Percentiles rank a stretch among this genome's conserved stretches.
Conservation (phyloP, 1,139 yeast genomes). For the Diutina siamensis region DNA sequence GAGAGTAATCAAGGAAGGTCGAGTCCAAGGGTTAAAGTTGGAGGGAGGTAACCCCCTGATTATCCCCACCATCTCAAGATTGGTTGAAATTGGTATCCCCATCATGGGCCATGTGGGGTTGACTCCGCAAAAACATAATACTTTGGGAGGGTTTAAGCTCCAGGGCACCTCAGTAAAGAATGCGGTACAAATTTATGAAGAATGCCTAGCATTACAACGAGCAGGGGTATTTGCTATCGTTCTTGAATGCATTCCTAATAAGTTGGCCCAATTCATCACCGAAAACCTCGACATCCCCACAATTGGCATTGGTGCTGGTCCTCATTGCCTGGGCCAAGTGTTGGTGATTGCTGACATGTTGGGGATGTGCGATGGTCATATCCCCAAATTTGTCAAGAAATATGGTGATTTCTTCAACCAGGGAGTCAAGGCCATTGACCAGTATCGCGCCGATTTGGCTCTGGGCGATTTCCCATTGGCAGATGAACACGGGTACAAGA, state of each 20-base stretch:
- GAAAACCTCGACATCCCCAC: conserved; percentile 56
- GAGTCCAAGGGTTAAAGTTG: conserved; percentile 70
- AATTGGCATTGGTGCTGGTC: conserved; percentile 95
- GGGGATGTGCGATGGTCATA: conserved; percentile 46
- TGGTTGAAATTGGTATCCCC: conserved; percentile 67
- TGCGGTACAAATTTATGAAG: conserved; percentile 51
- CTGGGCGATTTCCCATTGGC: conserved; percentile 45
- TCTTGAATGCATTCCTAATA: conserved; percentile 78
- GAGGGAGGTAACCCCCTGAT: conserved; percentile 64
- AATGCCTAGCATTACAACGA: conserved; percentile 58
- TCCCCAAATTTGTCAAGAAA: conserved; percentile 69
- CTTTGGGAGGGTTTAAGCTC: conserved; percentile 77
- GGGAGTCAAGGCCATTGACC: conserved; percentile 40
- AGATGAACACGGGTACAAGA: conserved; percentile 55
- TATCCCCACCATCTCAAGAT: conserved; percentile 28
- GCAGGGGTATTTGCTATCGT: conserved; percentile 74
- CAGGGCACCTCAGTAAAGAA: conserved; percentile 57
- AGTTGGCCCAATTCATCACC: conserved; percentile 59
- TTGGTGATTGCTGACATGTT: conserved; percentile 77
- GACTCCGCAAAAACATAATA: conserved; percentile 77
- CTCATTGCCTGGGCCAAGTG: conserved; percentile 76
- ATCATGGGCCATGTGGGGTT: conserved; percentile 89
- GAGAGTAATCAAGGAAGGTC: conserved; percentile 47
- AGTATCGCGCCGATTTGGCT: conserved; percentile 52
- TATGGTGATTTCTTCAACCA: conserved; percentile 42